A percentile compares a stretch with the other conserved stretches of the same genome.
phyloP scores from a whole-genome alignment of 1,284 basidiomycete species.

The Puccinia novopanici region DNA sequence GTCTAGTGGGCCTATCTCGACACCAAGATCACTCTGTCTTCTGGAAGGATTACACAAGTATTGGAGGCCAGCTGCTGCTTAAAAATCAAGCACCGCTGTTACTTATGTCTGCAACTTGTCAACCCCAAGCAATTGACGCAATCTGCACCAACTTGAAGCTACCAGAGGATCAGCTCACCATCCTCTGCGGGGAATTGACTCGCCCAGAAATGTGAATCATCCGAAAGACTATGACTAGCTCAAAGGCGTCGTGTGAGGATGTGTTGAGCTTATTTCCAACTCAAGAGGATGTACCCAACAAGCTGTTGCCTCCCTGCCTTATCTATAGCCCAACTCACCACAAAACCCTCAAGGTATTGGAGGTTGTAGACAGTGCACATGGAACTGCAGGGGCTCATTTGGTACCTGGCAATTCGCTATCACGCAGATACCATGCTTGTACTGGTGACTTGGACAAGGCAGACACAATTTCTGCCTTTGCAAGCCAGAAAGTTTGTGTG shows the following conservation, averaged over 20 bases:
- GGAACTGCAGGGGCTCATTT: not conserved
- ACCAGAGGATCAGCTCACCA: not conserved
- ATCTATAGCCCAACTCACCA: not conserved
- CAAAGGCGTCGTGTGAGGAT: not conserved
- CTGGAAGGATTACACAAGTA: not conserved
- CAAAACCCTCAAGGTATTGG: not conserved
- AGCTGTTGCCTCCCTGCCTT: not conserved
- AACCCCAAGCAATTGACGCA: not conserved
- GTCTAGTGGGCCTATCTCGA: not conserved
- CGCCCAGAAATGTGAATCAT: not conserved
- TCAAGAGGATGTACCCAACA: not conserved
- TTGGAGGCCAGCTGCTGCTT: not conserved
- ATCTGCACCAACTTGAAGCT: constrained; percentile 19
- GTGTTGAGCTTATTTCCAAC: not conserved
- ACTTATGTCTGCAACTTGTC: constrained; percentile 21
- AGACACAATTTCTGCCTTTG: not conserved
- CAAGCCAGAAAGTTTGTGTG: not conserved
- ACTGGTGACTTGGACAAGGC: not conserved
- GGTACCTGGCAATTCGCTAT: not conserved
- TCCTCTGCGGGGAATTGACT: not conserved
- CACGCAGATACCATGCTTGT: not conserved
- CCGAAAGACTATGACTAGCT: not conserved
- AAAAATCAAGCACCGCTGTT: not conserved
- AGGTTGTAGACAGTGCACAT: not conserved
- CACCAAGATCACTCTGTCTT: not conserved